Evolutionary conservation across 345 rosid species (phyloP).

Genomic region (Acer saccharum): DNA sequence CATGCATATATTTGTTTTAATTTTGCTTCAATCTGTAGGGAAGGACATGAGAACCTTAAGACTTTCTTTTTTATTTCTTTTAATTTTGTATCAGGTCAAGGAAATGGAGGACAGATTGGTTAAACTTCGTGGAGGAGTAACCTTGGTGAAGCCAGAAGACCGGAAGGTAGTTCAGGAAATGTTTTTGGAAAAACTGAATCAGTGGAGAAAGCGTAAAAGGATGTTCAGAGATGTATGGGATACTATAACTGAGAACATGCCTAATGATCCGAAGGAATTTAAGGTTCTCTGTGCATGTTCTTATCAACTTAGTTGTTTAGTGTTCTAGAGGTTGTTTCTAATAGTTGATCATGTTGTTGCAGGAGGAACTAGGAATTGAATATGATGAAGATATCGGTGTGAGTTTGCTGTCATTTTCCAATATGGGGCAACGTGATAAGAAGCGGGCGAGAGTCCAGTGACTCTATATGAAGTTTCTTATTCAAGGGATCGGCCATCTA

Average conservation of each 20-base stretch:
- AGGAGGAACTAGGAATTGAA: conserved; percentile 92
- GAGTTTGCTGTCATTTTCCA: conserved; percentile 62
- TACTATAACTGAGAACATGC: conserved; percentile 79
- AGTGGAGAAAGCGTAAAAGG: conserved; percentile 91
- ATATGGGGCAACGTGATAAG: conserved; percentile 56
- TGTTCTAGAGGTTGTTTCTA: conserved; percentile 14
- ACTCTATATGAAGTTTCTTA: conserved; percentile 20
- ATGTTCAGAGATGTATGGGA: conserved; percentile 97
- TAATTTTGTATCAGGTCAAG: conserved; percentile 49
- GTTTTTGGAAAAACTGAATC: conserved; percentile 62
- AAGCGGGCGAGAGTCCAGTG: conserved; percentile 56
- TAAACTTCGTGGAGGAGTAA: conserved; percentile 70
- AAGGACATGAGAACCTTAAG: neutral
- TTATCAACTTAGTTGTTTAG: conserved; percentile 1
- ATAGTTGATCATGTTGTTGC: conserved; percentile 30
- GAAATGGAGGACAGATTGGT: conserved; percentile 75
- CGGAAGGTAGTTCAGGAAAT: conserved; percentile 58
- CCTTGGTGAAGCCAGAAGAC: conserved; percentile 85
- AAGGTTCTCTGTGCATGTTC: conserved; percentile 48
- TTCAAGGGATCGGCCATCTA: conserved; percentile 8
- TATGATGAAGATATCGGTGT: conserved; percentile 86
- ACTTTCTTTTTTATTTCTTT: neutral
- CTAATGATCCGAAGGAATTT: conserved; percentile 78
- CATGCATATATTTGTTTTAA: conserved; percentile 7
- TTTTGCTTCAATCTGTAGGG: neutral